Evolutionary conservation across 2,329 filamentous ascomycete genomes (phyloP).

Genomic region (Alternaria rosae): DNA sequence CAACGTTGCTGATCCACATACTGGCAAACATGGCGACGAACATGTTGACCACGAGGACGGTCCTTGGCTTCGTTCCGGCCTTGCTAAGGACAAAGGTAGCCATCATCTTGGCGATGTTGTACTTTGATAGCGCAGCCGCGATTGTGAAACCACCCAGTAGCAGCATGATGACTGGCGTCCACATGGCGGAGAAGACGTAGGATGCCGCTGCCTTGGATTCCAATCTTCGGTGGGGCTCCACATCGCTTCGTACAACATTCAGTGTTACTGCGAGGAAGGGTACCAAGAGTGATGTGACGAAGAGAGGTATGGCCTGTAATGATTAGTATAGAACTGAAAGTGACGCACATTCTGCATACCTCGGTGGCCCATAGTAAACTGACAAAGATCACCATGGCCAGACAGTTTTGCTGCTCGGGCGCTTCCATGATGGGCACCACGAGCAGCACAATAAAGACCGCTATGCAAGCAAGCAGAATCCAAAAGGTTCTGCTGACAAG

Average conservation of each 20-base stretch:
- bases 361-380: slow-evolving; percentile 97
- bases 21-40: slow-evolving; percentile 96
- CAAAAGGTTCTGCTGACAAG: slow-evolving; percentile 83
- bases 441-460: slow-evolving; percentile 77
- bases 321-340: slow-evolving; percentile 22
- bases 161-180: slow-evolving; percentile 99
- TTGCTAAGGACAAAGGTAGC: slow-evolving; percentile 96
- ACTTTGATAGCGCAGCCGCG: slow-evolving; percentile 93
- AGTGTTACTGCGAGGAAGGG: slow-evolving; percentile 92
- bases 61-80: slow-evolving; percentile 87
- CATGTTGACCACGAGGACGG: slow-evolving; percentile 96
- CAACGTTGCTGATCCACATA: slow-evolving; percentile 99
- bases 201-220: slow-evolving; percentile 80
- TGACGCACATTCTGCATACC: slow-evolving; percentile 55
- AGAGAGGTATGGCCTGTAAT: slow-evolving; percentile 86
- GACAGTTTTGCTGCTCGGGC: slow-evolving; percentile 92
- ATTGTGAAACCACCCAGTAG: slow-evolving; percentile 95
- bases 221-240: slow-evolving; percentile 72
- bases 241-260: slow-evolving; percentile 80
- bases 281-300: slow-evolving; percentile 92
- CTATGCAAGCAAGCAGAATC: slow-evolving; percentile 73
- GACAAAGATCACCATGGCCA: slow-evolving; percentile 92
- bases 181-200: slow-evolving; percentile 94
- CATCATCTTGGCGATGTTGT: slow-evolving; percentile 96
- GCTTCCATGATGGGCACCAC: slow-evolving; percentile 82